A percentile compares a stretch with the other conserved stretches of the same genome.
These are phyloP conservation scores for Xanthoconium stramineum DNA, from an alignment of 768 basidiomycete genomes.

Conservation along the genomic window DNA sequence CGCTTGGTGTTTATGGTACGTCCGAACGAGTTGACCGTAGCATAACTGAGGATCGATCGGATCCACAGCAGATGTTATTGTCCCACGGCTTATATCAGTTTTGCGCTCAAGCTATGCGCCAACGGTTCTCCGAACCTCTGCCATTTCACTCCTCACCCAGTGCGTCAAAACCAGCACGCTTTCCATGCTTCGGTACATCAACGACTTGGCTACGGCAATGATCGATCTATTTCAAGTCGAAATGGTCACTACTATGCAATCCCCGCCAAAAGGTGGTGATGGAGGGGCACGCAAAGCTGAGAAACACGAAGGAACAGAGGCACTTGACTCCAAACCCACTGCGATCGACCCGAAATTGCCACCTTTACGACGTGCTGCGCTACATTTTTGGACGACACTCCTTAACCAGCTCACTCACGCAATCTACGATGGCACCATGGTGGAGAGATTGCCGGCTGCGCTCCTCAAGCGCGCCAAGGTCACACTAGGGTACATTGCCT, in stretches of 20 bases:
- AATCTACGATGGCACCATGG: constrained; percentile 40
- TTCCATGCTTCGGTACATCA: constrained; percentile 59
- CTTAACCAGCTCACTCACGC: constrained; percentile 57
- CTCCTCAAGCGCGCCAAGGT: constrained; percentile 50
- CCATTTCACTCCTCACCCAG: constrained; percentile 68
- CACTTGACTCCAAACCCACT: constrained; percentile 57
- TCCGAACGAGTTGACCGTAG: constrained; percentile 1
- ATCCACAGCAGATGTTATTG: constrained; percentile 58
- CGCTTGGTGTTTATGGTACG: constrained; percentile 67
- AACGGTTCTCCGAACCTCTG: constrained; percentile 66
- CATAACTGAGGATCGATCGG: neutral
- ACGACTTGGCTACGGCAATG: constrained; percentile 63
- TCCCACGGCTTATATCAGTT: constrained; percentile 68
- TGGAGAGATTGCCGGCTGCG: constrained; percentile 22
- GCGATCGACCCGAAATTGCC: constrained; percentile 63
- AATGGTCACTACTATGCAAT: constrained; percentile 31
- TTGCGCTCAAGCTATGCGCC: constrained; percentile 62
- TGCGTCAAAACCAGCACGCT: constrained; percentile 63
- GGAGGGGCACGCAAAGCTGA: constrained; percentile 1
- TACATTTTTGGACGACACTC: constrained; percentile 76
- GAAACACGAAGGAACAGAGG: constrained; percentile 7
- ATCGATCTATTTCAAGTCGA: constrained; percentile 76
- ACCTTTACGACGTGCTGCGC: constrained; percentile 76
- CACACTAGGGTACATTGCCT: constrained; percentile 66
- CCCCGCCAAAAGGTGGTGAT: constrained; percentile 19